A percentile compares a stretch with the other conserved stretches of the same genome.
These are phyloP conservation scores for Tephrocybe rancida DNA, from an alignment of 768 basidiomycete species.

Conservation along the genomic window DNA sequence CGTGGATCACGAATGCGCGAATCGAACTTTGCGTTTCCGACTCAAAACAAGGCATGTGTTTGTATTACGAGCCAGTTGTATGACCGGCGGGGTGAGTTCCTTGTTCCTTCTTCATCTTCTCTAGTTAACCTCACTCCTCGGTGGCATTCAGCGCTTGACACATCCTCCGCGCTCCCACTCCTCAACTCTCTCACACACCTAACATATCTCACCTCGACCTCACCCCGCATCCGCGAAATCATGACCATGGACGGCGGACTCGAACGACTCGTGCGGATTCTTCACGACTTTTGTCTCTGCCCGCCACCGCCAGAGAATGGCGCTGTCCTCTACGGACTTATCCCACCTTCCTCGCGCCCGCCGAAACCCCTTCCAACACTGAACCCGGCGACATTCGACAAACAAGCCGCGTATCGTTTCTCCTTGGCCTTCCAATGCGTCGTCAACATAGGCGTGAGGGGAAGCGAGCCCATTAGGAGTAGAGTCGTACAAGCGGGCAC, in stretches of 20 bases:
- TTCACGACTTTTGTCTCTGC: slow-evolving; percentile 84
- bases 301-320: slow-evolving; percentile 85
- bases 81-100: slow-evolving; percentile 80
- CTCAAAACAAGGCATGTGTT: slow-evolving; percentile 93
- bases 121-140: background rate
- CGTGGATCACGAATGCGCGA: slow-evolving; percentile 96
- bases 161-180: slow-evolving; percentile 44
- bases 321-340: slow-evolving; percentile 74
- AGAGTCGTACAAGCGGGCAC: slow-evolving; percentile 95
- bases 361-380: slow-evolving; percentile 60
- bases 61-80: slow-evolving; percentile 95
- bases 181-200: slow-evolving; percentile 96
- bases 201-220: slow-evolving; percentile 95
- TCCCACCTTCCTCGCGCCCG: slow-evolving; percentile 62
- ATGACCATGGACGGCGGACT: slow-evolving; percentile 98
- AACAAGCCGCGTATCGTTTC: slow-evolving; percentile 86
- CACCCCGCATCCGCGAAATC: slow-evolving; percentile 96
- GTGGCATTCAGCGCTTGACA: slow-evolving; percentile 46
- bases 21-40: slow-evolving; percentile 92
- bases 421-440: slow-evolving; percentile 95
- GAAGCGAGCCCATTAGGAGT: slow-evolving; percentile 88
- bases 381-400: slow-evolving; percentile 73
- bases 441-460: slow-evolving; percentile 95
- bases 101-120: slow-evolving; percentile 1
- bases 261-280: slow-evolving; percentile 90